phyloP scores from a whole-genome alignment of 2,329 filamentous ascomycete species.

The Nemania bipapillata region DNA sequence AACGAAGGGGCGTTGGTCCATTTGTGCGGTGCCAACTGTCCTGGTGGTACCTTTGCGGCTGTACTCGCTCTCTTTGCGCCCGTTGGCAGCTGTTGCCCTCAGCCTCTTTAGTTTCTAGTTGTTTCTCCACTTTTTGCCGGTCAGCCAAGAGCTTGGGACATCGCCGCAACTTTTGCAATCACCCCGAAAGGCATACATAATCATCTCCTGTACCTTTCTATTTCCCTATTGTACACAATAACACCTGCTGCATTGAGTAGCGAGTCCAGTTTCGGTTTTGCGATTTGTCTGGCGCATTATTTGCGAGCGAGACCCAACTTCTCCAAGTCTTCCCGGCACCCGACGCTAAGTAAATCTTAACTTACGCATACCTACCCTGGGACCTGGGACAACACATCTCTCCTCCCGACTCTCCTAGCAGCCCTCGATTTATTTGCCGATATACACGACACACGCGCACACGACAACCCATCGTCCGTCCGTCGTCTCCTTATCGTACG shows the following conservation, averaged over 20 bases:
- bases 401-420: slow-evolving; percentile 29
- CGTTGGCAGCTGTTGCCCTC: slow-evolving; percentile 31
- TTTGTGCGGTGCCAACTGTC: slow-evolving; percentile 25
- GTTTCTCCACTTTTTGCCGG: slow-evolving; percentile 42
- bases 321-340: slow-evolving; percentile 31
- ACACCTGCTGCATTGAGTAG: slow-evolving; percentile 24
- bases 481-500: not conserved
- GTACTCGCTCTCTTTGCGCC: not conserved
- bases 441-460: slow-evolving; percentile 4
- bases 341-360: slow-evolving; percentile 33
- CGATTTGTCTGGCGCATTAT: slow-evolving; percentile 31
- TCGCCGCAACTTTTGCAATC: slow-evolving; percentile 48
- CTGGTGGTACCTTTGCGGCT: not conserved
- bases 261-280: slow-evolving; percentile 24
- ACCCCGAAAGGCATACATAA: slow-evolving; percentile 40
- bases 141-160: slow-evolving; percentile 45
- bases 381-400: slow-evolving; percentile 38
- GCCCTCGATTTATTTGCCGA: not conserved
- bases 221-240: slow-evolving; percentile 33
- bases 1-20: no score
- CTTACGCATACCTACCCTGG: slow-evolving; percentile 22
- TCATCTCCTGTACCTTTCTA: slow-evolving; percentile 29
- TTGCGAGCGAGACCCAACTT: slow-evolving; percentile 30
- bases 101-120: slow-evolving; percentile 30
- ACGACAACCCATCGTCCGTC: not conserved